Evolutionary conservation across 306 rosid genomes (phyloP).

Genomic region (Senna tora): DNA sequence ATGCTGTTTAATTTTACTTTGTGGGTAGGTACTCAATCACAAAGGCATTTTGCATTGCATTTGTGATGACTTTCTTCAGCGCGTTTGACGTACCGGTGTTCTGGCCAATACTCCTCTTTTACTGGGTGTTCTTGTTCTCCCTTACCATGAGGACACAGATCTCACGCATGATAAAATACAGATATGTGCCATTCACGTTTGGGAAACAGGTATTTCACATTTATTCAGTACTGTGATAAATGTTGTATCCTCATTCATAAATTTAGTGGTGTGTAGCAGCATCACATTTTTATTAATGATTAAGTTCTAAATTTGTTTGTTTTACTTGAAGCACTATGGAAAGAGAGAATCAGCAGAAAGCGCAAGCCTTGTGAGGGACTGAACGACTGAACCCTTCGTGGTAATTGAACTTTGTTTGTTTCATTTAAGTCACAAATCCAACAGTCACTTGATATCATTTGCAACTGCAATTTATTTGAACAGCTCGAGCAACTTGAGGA

Average conservation of each 20-base stretch:
- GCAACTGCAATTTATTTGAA: constrained; percentile 43
- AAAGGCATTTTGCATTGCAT: constrained; percentile 89
- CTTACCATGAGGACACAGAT: constrained; percentile 96
- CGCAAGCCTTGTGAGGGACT: constrained; percentile 53
- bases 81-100: constrained; percentile 76
- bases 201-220: constrained; percentile 78
- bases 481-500: constrained; percentile 45
- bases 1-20: constrained; percentile 37
- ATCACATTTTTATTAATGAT: constrained; percentile 30
- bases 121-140: constrained; percentile 80
- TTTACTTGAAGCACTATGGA: constrained; percentile 64
- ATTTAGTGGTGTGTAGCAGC: constrained; percentile 4
- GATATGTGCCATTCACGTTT: constrained; percentile 91
- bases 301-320: constrained; percentile 1
- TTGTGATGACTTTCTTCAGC: constrained; percentile 75
- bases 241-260: background rate
- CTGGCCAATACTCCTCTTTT: constrained; percentile 97
- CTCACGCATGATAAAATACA: constrained; percentile 90
- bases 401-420: constrained; percentile 31
- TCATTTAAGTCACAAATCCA: constrained; percentile 40
- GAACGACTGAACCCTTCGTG: constrained; percentile 59
- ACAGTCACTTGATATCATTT: constrained; percentile 40
- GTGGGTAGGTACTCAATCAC: constrained; percentile 82
- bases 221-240: background rate
- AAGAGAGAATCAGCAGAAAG: constrained; percentile 66